Evolutionary conservation across 306 rosid genomes (phyloP).

Genomic region (Cucumis cinereus): DNA sequence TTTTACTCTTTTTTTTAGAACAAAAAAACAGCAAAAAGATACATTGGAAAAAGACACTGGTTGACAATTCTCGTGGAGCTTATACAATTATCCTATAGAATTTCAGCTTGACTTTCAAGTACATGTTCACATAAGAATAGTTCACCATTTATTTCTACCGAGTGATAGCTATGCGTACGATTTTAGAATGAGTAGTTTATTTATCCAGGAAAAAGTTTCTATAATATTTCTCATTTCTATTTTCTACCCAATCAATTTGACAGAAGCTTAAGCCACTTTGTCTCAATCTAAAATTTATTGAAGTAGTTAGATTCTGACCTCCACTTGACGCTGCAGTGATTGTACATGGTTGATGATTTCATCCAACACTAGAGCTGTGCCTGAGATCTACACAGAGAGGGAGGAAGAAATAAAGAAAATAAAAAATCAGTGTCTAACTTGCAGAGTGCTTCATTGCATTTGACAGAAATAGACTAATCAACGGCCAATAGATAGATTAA

Average conservation of each 20-base stretch:
- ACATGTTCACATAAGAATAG: not conserved
- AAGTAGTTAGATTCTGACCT: conserved; percentile 43
- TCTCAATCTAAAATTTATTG: not conserved
- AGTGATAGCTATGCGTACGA: not conserved
- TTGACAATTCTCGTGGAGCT: not conserved
- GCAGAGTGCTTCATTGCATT: not conserved
- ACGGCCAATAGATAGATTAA: not conserved
- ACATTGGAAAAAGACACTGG: too few species aligned
- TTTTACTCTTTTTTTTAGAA: too few species aligned
- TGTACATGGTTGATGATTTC: conserved; percentile 96
- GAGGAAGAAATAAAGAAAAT: not conserved
- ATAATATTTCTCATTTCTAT: not conserved
- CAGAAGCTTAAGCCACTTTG: not conserved
- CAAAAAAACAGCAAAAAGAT: too few species aligned
- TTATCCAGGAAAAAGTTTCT: not conserved
- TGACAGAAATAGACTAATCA: not conserved
- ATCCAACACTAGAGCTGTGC: conserved; percentile 88
- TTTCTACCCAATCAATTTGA: not conserved
- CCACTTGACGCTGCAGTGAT: conserved; percentile 84
- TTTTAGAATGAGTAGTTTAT: not conserved
- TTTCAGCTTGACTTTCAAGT: not conserved
- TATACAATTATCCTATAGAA: not conserved
- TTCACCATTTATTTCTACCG: not conserved
- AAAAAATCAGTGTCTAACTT: not conserved
- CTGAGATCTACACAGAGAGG: conserved; percentile 55